A percentile compares a stretch with the other conserved stretches of the same genome.
Conservation (phyloP, 371 early-diverging fungal species). For the Mortierella sp. region DNA sequence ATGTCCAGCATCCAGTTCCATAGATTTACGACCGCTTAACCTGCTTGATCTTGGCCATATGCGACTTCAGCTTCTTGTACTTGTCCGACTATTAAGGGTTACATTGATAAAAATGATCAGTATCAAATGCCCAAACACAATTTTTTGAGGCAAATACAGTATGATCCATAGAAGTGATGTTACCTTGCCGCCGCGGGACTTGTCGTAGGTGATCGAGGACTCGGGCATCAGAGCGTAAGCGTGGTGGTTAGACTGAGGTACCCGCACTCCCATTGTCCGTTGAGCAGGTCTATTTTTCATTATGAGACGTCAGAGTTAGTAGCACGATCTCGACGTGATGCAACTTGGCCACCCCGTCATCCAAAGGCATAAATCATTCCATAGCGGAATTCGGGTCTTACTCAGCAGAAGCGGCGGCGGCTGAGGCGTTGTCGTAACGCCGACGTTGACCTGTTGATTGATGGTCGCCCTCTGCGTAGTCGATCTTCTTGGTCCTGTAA, state of each 20-base stretch:
- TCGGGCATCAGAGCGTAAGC: conserved; percentile 53
- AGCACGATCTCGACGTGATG: not conserved
- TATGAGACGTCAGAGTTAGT: not conserved
- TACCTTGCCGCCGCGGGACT: conserved; percentile 55
- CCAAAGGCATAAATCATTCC: too few relatives aligned
- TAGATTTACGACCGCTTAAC: conserved; percentile 34
- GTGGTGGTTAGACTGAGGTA: conserved; percentile 46
- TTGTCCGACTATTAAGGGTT: conserved; percentile 28
- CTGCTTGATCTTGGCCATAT: conserved; percentile 58
- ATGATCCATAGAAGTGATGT: too few relatives aligned
- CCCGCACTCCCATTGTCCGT: conserved; percentile 42
- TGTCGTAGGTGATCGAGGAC: conserved; percentile 44
- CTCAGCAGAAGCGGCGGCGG: conserved; percentile 21
- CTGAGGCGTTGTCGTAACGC: conserved; percentile 21
- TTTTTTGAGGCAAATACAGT: too few relatives aligned
- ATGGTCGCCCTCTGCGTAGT: conserved; percentile 36
- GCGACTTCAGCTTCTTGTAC: conserved; percentile 55
- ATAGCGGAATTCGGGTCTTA: conserved; percentile 14
- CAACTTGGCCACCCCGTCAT: too few relatives aligned
- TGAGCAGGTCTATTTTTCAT: conserved; percentile 8
- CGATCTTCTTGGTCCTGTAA: conserved; percentile 76
- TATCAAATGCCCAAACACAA: not conserved
- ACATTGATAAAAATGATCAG: not conserved
- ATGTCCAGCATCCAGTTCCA: not conserved
- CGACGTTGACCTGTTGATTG: conserved; percentile 26